phyloP scores from a whole-genome alignment of 2,329 filamentous ascomycete genomes.

The Macrophomina phaseolina region DNA sequence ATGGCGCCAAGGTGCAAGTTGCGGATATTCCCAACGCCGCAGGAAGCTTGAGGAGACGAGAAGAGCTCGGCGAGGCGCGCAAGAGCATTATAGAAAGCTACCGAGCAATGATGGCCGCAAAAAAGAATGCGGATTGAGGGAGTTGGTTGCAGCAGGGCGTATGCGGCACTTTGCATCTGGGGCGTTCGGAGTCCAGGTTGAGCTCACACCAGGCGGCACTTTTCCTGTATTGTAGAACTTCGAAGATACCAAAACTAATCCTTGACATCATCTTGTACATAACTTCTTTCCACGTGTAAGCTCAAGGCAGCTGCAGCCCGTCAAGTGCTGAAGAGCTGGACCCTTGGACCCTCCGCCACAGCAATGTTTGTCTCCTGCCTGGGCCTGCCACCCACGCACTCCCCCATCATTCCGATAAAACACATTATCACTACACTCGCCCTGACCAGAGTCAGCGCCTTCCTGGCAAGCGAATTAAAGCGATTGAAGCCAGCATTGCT shows the following conservation, averaged over 20 bases:
- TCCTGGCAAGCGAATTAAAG: no score
- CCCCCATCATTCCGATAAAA: background rate
- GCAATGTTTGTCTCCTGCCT: no score
- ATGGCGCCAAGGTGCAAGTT: slow-evolving; percentile 70
- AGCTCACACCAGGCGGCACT: no score
- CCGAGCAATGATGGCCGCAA: slow-evolving; percentile 44
- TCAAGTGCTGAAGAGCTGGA: no score
- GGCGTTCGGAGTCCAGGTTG: slow-evolving; percentile 1
- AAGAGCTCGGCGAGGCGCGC: slow-evolving; percentile 73
- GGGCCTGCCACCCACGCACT: no score
- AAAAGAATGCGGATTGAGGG: slow-evolving; percentile 5
- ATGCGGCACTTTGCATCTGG: background rate
- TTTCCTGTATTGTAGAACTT: background rate
- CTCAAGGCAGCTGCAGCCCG: background rate
- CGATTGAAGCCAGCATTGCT: background rate
- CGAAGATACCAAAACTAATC: slow-evolving; percentile 12
- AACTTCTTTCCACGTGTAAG: background rate
- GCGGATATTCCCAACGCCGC: slow-evolving; percentile 71
- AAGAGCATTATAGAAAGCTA: slow-evolving; percentile 76
- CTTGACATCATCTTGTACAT: no score
- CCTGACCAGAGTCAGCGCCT: background rate
- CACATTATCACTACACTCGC: background rate
- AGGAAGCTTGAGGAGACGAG: slow-evolving; percentile 73
- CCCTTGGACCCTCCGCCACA: background rate
- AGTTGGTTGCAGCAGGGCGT: background rate